These are phyloP conservation scores for Candolleomyces aberdarensis DNA, from an alignment of 768 basidiomycete species.

Conservation along the genomic window DNA sequence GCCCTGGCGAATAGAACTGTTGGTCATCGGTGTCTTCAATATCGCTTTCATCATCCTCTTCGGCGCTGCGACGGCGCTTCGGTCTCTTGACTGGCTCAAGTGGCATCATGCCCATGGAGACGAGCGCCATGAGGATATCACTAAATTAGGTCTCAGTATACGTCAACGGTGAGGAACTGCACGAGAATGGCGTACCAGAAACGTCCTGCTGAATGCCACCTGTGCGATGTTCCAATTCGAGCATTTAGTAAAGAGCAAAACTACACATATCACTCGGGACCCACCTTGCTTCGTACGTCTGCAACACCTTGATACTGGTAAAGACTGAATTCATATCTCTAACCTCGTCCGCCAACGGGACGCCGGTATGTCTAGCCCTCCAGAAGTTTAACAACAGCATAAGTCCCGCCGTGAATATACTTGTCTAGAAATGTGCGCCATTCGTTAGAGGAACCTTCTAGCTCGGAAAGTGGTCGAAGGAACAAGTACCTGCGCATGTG, in stretches of 20 bases:
- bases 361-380: background rate
- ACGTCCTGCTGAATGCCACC: too few relatives aligned
- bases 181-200: too few relatives aligned
- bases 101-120: background rate
- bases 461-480: too few relatives aligned
- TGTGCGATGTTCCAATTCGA: too few relatives aligned
- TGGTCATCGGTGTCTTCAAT: too few relatives aligned
- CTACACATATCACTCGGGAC: background rate
- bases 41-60: background rate
- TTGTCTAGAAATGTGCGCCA: background rate
- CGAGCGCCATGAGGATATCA: background rate
- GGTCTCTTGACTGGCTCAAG: background rate
- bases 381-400: too few relatives aligned
- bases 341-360: conserved; percentile 27
- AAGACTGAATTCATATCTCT: conserved; percentile 15
- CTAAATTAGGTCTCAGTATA: background rate
- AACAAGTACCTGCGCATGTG: too few relatives aligned
- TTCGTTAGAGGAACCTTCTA: too few relatives aligned
- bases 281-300: background rate
- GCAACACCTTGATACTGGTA: too few relatives aligned
- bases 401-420: too few relatives aligned
- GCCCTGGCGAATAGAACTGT: too few relatives aligned
- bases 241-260: background rate
- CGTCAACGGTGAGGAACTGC: too few relatives aligned
- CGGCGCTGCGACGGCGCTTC: background rate